phyloP scores from a whole-genome alignment of 2,329 filamentous ascomycete species.

The Talaromyces sp. region DNA sequence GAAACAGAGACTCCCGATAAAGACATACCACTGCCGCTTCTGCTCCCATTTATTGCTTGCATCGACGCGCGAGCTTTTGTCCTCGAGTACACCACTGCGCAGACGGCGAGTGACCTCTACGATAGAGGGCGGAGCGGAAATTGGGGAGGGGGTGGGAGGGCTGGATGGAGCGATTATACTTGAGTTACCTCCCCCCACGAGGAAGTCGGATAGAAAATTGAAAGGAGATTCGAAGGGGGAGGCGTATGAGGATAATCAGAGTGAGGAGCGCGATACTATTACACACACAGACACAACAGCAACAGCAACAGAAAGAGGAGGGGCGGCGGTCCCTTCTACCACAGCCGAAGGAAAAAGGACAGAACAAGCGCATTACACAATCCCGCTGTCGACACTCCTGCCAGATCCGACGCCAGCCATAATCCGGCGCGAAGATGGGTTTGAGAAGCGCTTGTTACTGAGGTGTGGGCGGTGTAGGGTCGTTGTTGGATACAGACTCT shows the following conservation, averaged over 20 bases:
- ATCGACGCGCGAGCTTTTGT: conserved; percentile 50
- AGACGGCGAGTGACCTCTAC: not conserved
- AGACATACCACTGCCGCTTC: conserved; percentile 59
- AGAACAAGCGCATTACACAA: conserved; percentile 41
- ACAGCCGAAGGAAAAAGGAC: not conserved
- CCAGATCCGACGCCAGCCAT: conserved; percentile 50
- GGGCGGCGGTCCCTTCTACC: not conserved
- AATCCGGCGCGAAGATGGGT: conserved; percentile 58
- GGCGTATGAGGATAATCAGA: too few species aligned
- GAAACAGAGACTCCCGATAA: conserved; percentile 34
- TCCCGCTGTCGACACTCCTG: conserved; percentile 50
- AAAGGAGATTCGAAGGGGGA: too few species aligned
- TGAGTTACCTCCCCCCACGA: not conserved
- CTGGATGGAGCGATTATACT: conserved; percentile 2
- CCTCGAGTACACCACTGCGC: conserved; percentile 21
- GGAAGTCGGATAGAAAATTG: too few species aligned
- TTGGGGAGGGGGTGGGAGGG: not conserved
- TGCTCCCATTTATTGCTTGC: conserved; percentile 64
- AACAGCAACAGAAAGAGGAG: not conserved
- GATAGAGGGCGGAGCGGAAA: not conserved
- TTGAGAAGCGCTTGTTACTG: conserved; percentile 61
- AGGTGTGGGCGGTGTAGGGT: conserved; percentile 60
- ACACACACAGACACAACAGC: not conserved
- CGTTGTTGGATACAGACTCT: conserved; percentile 60
- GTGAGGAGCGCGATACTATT: not conserved